These are phyloP conservation scores for Stylosanthes scabra DNA, from an alignment of 331 rosid genomes.

Conservation along the genomic window DNA sequence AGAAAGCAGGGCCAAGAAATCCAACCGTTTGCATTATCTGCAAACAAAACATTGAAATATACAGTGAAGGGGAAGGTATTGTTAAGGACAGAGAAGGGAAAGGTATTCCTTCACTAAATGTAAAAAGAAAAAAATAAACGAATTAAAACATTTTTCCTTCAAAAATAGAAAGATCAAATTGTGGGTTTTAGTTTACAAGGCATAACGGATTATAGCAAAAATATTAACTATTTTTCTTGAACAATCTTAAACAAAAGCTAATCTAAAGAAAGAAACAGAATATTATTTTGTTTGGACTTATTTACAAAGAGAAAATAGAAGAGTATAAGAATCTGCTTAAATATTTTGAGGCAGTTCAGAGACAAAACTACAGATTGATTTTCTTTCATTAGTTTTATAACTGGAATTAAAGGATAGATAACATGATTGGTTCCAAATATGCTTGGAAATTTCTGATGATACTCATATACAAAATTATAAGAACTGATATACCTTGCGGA, in stretches of 20 bases:
- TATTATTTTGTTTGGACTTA: background rate
- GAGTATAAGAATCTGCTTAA: background rate
- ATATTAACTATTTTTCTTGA: background rate
- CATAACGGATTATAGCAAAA: slow-evolving; percentile 2
- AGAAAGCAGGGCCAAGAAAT: slow-evolving; percentile 99
- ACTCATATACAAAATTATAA: background rate
- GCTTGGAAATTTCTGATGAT: background rate
- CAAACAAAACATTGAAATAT: slow-evolving; percentile 27
- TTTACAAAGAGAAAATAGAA: background rate
- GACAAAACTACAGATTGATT: background rate
- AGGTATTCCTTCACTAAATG: background rate
- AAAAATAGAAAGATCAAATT: background rate
- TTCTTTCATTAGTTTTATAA: slow-evolving; percentile 18
- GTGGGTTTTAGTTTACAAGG: background rate
- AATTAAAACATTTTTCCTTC: too few relatives aligned
- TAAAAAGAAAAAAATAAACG: background rate
- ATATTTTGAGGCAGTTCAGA: slow-evolving; percentile 7
- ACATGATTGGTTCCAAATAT: slow-evolving; percentile 15
- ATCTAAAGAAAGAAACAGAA: slow-evolving; percentile 9
- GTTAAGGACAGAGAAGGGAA: slow-evolving; percentile 9
- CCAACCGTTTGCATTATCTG: slow-evolving; percentile 99
- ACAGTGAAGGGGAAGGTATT: slow-evolving; percentile 13
- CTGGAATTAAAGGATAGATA: background rate
- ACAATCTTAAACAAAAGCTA: slow-evolving; percentile 15
- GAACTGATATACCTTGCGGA: slow-evolving; percentile 79